A percentile compares a stretch with the other conserved stretches of the same genome.
phyloP scores from a whole-genome alignment of 495 filamentous ascomycete species.

The Penicillium pulvis region DNA sequence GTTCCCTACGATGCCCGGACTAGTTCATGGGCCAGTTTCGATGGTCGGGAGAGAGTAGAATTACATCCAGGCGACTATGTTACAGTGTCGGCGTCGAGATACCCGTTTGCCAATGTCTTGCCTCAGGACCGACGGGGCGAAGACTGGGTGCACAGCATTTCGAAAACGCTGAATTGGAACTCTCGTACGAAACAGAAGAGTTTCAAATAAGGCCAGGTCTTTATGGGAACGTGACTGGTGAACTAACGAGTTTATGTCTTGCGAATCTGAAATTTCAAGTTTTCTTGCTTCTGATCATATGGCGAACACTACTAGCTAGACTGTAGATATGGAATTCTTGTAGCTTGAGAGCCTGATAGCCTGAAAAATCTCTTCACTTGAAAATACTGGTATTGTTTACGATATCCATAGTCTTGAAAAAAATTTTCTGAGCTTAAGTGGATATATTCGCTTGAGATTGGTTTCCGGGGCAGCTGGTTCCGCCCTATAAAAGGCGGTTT shows the following conservation, averaged over 20 bases:
- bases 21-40: slow-evolving; percentile 94
- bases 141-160: slow-evolving; percentile 93
- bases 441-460: slow-evolving; percentile 35
- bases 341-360: neutral
- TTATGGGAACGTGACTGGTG: neutral
- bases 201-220: slow-evolving; percentile 34
- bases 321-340: neutral
- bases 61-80: slow-evolving; percentile 90
- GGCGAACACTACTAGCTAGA: neutral
- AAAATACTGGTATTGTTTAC: neutral
- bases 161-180: slow-evolving; percentile 92
- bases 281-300: neutral
- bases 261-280: neutral
- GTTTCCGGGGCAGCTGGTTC: slow-evolving; percentile 39
- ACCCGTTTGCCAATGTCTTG: slow-evolving; percentile 89
- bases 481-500: slow-evolving; percentile 40
- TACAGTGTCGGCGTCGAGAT: slow-evolving; percentile 88
- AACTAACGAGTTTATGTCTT: neutral
- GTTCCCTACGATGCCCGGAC: slow-evolving; percentile 92
- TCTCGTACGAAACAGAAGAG: slow-evolving; percentile 74
- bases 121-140: slow-evolving; percentile 72
- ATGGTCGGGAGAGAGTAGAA: slow-evolving; percentile 87
- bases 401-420: neutral
- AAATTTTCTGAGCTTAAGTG: slow-evolving; percentile 15
- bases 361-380: neutral